A percentile compares a stretch with the other conserved stretches of the same genome.
phyloP scores from a whole-genome alignment of 2,329 filamentous ascomycete species.

The Alternaria sp. region DNA sequence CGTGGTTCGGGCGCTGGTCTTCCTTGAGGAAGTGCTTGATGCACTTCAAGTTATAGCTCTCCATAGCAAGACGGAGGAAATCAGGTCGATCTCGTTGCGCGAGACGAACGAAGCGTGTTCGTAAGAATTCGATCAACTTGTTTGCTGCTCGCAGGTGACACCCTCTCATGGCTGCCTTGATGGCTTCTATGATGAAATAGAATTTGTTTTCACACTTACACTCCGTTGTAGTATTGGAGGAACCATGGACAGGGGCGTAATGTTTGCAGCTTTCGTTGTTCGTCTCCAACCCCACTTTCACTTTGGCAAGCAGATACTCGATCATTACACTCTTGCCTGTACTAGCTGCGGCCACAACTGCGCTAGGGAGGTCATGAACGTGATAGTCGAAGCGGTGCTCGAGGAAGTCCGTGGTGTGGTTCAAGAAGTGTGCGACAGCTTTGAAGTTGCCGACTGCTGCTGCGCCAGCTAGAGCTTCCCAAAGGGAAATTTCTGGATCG shows the following conservation, averaged over 20 bases:
- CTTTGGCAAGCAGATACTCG: background rate
- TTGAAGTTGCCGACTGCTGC: background rate
- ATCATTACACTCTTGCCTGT: background rate
- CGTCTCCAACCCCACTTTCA: background rate
- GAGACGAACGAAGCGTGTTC: background rate
- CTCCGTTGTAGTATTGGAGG: background rate
- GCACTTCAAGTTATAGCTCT: background rate
- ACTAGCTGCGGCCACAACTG: background rate
- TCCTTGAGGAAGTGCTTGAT: background rate
- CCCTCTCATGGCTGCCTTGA: background rate
- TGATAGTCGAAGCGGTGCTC: background rate
- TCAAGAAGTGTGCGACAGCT: background rate
- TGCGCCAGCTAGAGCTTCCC: background rate
- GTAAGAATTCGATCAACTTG: background rate
- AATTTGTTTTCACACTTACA: background rate
- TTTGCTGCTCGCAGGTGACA: background rate
- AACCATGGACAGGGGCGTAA: background rate
- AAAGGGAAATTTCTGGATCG: background rate
- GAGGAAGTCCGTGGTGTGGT: background rate
- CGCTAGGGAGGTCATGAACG: background rate
- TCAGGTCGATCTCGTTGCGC: background rate
- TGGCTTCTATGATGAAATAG: background rate
- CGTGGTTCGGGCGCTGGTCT: background rate
- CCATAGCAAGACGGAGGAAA: background rate
- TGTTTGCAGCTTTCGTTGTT: background rate